Evolutionary conservation across 495 filamentous ascomycete species (phyloP).

Genomic region (Elaphomyces granulatus): DNA sequence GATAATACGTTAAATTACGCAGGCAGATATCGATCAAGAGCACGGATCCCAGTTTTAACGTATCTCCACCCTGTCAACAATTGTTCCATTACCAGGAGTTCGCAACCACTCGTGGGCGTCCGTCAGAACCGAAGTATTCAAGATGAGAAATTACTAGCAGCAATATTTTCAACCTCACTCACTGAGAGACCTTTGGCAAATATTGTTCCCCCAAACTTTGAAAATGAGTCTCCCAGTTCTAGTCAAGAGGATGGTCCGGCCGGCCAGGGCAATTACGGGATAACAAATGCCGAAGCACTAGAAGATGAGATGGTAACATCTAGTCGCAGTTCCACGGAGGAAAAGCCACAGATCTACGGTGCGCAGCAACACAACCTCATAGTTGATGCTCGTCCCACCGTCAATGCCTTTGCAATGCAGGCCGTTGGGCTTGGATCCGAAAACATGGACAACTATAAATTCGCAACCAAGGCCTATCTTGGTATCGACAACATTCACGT

Average conservation of each 20-base stretch:
- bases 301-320: conserved; percentile 59
- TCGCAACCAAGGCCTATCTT: conserved; percentile 84
- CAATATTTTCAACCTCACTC: conserved; percentile 76
- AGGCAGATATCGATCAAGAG: conserved; percentile 70
- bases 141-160: conserved; percentile 83
- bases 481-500: conserved; percentile 99
- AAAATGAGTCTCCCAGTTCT: conserved; percentile 42
- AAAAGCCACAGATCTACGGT: conserved; percentile 57
- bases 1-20: conserved; percentile 96
- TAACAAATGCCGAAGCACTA: conserved; percentile 46
- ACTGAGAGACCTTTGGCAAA: conserved; percentile 31
- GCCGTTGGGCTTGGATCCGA: conserved; percentile 87
- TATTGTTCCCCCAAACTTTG: conserved; percentile 26
- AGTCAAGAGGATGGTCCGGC: conserved; percentile 39
- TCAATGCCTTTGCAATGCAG: conserved; percentile 95
- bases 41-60: conserved; percentile 73
- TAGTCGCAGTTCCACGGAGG: conserved; percentile 23
- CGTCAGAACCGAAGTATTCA: conserved; percentile 84
- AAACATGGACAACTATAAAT: conserved; percentile 95
- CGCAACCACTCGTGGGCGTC: conserved; percentile 82
- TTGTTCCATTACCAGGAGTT: conserved; percentile 89
- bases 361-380: conserved; percentile 92
- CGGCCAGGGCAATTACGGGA: conserved; percentile 25
- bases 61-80: conserved; percentile 96
- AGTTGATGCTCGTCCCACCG: conserved; percentile 86